A percentile compares a stretch with the other conserved stretches of the same genome.
These are phyloP conservation scores for Ophiocordyceps sinensis DNA, from an alignment of 2,329 filamentous ascomycete genomes.

Conservation along the genomic window DNA sequence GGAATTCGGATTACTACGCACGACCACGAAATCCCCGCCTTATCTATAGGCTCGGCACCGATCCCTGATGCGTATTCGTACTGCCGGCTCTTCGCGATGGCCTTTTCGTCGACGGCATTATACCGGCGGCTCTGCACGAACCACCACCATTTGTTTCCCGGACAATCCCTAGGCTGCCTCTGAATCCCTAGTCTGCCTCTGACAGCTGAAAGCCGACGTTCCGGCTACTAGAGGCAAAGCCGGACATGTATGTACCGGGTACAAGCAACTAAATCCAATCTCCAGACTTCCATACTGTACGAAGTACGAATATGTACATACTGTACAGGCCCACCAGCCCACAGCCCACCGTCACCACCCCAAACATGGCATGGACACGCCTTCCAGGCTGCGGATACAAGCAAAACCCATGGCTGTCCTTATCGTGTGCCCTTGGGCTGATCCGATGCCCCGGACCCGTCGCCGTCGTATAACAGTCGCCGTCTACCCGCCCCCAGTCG, in stretches of 20 bases:
- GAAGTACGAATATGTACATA: no score
- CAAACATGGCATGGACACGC: conserved; percentile 1
- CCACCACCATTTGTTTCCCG: neutral
- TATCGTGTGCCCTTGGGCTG: no score
- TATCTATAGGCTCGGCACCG: neutral
- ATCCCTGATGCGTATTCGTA: neutral
- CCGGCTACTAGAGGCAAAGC: no score
- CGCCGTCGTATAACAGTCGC: no score
- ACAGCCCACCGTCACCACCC: conserved; percentile 5
- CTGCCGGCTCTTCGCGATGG: neutral
- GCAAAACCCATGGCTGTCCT: neutral
- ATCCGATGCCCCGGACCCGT: no score
- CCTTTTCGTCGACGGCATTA: neutral
- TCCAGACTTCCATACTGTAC: no score
- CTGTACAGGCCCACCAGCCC: neutral
- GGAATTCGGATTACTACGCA: neutral
- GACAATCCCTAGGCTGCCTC: neutral
- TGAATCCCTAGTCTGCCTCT: no score
- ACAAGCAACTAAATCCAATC: neutral
- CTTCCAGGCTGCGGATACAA: conserved; percentile 5
- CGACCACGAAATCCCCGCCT: neutral
- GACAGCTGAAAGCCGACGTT: neutral
- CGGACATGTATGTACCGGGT: no score
- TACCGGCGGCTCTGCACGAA: neutral
- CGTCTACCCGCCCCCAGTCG: neutral